A percentile compares a stretch with the other conserved stretches of the same genome.
phyloP scores from a whole-genome alignment of 176 grass and related monocot genomes.

The Tillandsia fasciculata region DNA sequence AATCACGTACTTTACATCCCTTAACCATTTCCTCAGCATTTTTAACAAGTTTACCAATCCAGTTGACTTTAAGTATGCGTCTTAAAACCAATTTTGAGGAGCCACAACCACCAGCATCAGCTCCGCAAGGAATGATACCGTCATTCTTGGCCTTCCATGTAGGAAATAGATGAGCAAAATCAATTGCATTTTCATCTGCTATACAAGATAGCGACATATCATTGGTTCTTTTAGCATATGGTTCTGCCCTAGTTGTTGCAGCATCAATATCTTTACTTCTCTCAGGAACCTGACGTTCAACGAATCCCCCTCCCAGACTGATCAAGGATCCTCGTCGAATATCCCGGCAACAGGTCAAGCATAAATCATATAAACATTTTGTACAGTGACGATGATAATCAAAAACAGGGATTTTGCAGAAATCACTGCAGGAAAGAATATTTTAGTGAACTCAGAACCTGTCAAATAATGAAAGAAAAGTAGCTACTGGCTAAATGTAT shows the following conservation, averaged over 20 bases:
- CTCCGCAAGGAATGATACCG: slow-evolving; percentile 67
- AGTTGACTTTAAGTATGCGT: slow-evolving; percentile 97
- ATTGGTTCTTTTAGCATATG: slow-evolving; percentile 24
- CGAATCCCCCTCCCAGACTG: slow-evolving; percentile 25
- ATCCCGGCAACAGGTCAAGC: slow-evolving; percentile 74
- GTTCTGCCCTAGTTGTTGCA: slow-evolving; percentile 29
- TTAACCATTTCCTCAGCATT: slow-evolving; percentile 83
- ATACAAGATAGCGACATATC: slow-evolving; percentile 22
- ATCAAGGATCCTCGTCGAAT: slow-evolving; percentile 41
- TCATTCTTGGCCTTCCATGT: slow-evolving; percentile 66
- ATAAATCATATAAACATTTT: slow-evolving; percentile 79
- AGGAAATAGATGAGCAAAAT: slow-evolving; percentile 66
- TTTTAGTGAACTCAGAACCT: slow-evolving; percentile 9
- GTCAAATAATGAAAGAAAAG: not conserved
- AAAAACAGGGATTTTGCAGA: slow-evolving; percentile 80
- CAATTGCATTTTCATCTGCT: slow-evolving; percentile 35
- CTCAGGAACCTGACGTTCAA: slow-evolving; percentile 22
- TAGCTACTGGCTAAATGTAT: not conserved
- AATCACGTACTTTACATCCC: slow-evolving; percentile 63
- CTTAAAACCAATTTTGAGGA: slow-evolving; percentile 77
- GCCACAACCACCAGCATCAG: slow-evolving; percentile 70
- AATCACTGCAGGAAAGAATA: slow-evolving; percentile 54
- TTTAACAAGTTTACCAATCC: slow-evolving; percentile 89
- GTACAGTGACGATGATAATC: slow-evolving; percentile 92
- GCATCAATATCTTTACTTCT: slow-evolving; percentile 32